phyloP scores from a whole-genome alignment of 1,284 basidiomycete genomes.

The Volvariella surrecta region DNA sequence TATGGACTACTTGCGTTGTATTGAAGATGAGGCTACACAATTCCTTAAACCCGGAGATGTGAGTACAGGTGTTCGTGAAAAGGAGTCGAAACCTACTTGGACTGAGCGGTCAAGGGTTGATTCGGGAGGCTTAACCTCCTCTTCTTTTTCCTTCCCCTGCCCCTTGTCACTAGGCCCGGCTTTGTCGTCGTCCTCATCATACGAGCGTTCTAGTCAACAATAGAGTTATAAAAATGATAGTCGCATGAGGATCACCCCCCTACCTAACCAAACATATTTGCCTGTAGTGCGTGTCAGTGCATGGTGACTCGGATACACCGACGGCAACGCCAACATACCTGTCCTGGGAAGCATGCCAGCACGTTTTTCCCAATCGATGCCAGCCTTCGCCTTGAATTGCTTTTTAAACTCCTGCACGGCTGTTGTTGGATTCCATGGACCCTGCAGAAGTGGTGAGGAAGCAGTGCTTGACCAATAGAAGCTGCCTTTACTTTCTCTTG shows the following conservation, averaged over 20 bases:
- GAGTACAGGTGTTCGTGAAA: background rate
- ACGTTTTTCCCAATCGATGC: slow-evolving; percentile 40
- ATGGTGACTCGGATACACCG: background rate
- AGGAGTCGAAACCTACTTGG: slow-evolving; percentile 26
- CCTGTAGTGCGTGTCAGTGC: slow-evolving; percentile 22
- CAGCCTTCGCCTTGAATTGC: slow-evolving; percentile 52
- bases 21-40: slow-evolving; percentile 53
- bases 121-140: slow-evolving; percentile 34
- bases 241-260: slow-evolving; percentile 6
- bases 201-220: slow-evolving; percentile 35
- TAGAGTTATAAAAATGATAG: background rate
- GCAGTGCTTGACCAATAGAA: background rate
- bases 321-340: slow-evolving; percentile 22
- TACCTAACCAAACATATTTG: slow-evolving; percentile 56
- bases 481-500: slow-evolving; percentile 36
- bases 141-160: slow-evolving; percentile 32
- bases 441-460: slow-evolving; percentile 15
- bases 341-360: slow-evolving; percentile 47
- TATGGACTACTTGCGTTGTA: slow-evolving; percentile 25
- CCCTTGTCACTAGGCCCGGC: slow-evolving; percentile 18
- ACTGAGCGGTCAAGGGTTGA: slow-evolving; percentile 36
- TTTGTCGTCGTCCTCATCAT: slow-evolving; percentile 28
- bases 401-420: slow-evolving; percentile 51
- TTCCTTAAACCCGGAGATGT: slow-evolving; percentile 19
- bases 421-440: slow-evolving; percentile 19